Base-by-base conservation (phyloP, 331 rosid genomes). In the Cydonia oblonga region DNA sequence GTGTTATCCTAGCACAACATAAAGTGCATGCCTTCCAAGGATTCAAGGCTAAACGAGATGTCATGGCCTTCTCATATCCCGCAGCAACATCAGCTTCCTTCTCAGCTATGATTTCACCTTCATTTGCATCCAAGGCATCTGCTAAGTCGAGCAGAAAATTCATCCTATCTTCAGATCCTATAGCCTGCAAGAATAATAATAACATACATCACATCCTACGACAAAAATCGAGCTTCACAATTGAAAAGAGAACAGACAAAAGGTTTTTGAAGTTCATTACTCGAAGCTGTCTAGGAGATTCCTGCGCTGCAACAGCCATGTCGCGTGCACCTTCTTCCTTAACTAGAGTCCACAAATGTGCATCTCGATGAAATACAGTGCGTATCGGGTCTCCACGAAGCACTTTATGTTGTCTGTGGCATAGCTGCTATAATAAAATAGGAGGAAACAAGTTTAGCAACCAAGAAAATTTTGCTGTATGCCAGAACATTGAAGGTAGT, bases 351-450 rank as follows among this genome's bases (percentile, higher is more conserved):
- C 96, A 92, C 68, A 87, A 66, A 64, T 88, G 92, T 61, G 98
- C 96, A 80, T 92, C 96, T 85, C 81, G 83, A 70, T 92, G 98
- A 77, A 92, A 92, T 51, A 92, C 88, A 44, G 98, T 92, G 54
- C 98, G 96, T 5, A 90, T 73, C 64, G 82, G 85, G 76, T 85
- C 89, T 62, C 98, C 98, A 75, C 86, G 87, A 18, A 92, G 91
- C 57, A 92, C 96, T 78, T 85, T 69, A 92, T 87, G 76, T 90
- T 92, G 79, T 92, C 90, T 46, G 83, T n/a, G n/a, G n/a, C 82
- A 72, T 64, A 80, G 28, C 91, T 89, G 64, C 91, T 87, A 29
- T 73, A 74, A 60, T 38, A 5, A 26, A 72, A 6, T 14, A 35
- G 5, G 5, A 26, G n/a, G n/a, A n/a, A n/a, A n/a, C n/a, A 69